Evolutionary conservation across 306 rosid species (phyloP), one percentile per base, ranked within the genome.

Genomic region (Corylus heterophylla): DNA sequence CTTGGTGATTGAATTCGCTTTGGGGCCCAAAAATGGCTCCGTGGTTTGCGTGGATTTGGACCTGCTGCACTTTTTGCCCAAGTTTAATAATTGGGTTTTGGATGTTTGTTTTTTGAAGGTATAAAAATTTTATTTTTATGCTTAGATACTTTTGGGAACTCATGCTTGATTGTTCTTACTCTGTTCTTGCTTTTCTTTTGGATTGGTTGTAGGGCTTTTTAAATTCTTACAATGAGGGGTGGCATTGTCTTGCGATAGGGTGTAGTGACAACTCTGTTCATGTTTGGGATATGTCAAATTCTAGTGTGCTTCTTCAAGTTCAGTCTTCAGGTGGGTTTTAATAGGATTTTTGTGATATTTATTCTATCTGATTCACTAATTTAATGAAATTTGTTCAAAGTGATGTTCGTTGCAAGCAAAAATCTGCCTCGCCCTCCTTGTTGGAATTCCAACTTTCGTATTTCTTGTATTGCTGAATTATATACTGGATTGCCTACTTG

Each of bases 61-160:
- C 14, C 79, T 79, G 62, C 31, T 85, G 81, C 86, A 86, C 42
- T 74, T 76, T 75, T 83, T 92, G 88, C 98, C 98, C 0, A 91
- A 88, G 84, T 90, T 91, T 62, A 75, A 69, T 45, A 87, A 88
- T 71, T 95, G 98, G 98, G 91, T 95, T 71, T 83, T 95, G 90
- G 97, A 95, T 83, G 94, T 86, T 86, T 86, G 92, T 81, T 92
- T 91, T 85, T 81, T 95, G 78, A 82, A 84, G 97, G 98, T 94
- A 75, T 10, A 67, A 42, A 67, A 2, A 3, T 39, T 52, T 66
- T 4, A 68, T 64, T 55, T 37, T 17, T 61, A 5, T 64, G 25
- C 45, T 37, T 16, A 37, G 45, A 5, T 61, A 4, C 27, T 17
- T 58, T 80, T 70, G 42, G 12, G 54, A 81, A 73, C 85, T 70